Evolutionary conservation across 2,329 filamentous ascomycete genomes (phyloP).

Genomic region (Calonectria ilicicola): DNA sequence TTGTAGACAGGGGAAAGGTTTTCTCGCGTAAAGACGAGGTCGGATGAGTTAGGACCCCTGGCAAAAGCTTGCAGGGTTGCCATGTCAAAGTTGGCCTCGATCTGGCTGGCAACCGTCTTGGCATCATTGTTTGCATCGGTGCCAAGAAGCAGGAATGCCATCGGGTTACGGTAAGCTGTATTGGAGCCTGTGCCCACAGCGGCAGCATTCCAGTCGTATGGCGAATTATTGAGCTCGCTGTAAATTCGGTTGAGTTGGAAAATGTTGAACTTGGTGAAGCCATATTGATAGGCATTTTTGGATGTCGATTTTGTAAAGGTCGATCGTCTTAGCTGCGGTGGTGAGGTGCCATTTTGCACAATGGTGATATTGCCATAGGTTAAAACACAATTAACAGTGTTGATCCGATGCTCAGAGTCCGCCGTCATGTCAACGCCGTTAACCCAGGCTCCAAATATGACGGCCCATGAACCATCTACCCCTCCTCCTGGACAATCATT

Average conservation of each 20-base stretch:
- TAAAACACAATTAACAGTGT: conserved; percentile 21
- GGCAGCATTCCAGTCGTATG: conserved; percentile 5
- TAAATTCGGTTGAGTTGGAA: conserved; percentile 11
- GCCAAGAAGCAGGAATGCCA: conserved; percentile 19
- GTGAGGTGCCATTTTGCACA: conserved; percentile 18
- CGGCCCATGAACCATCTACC: conserved; percentile 9
- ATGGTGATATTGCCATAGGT: conserved; percentile 28
- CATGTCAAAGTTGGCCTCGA: conserved; percentile 29
- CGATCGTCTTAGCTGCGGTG: conserved; percentile 9
- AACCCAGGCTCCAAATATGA: conserved; percentile 25
- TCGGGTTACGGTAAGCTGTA: conserved; percentile 3
- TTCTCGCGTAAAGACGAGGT: background rate
- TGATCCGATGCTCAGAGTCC: conserved; percentile 3
- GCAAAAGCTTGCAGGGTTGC: conserved; percentile 29
- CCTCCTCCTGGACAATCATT: background rate
- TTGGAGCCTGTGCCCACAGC: conserved; percentile 10
- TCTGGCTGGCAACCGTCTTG: conserved; percentile 20
- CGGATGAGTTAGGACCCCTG: conserved; percentile 20
- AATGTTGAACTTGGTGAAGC: background rate
- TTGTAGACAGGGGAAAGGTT: background rate
- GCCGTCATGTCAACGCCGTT: conserved; percentile 7
- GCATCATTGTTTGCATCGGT: conserved; percentile 17
- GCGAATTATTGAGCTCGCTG: conserved; percentile 14
- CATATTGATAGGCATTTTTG: background rate
- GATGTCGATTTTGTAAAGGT: conserved; percentile 5